Base-by-base conservation (phyloP, 164 flowering plant genomes). In the Cinnamomum micranthum region DNA sequence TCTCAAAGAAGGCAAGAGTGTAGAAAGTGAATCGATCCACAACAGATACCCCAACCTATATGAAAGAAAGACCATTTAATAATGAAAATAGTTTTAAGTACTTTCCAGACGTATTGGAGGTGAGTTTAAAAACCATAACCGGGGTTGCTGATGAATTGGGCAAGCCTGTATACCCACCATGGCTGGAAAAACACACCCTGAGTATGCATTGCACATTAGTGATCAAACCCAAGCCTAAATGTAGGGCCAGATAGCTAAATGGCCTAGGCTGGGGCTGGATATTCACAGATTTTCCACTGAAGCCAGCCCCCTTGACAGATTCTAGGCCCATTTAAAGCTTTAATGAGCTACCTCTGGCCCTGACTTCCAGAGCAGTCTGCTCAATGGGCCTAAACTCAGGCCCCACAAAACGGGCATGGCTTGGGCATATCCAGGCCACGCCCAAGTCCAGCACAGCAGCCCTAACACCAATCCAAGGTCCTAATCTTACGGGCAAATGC, bases 21-120 rank as follows among this genome's bases (percentile, higher is more conserved):
- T 94, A 94, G 77, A 80, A 96, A 64, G 99, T 96, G 75, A 96
- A 96, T 35, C 98, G 95, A 83, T 96, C 98, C 76, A 96, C 98
- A 72, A 96, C 98, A 74, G 97, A 94, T 10, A 96, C 97, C 75
- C 99, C 99, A 79, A 96, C 89, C 99, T 94, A 87, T 65, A 85
- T 23, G n/a, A 50, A 71, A 59, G 69, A 31, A 3, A 79, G 73
- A 6, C 71, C 71, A 68, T 68, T n/a, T 50, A 50, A 78, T 19
- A 51, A 64, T 6, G 41, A 71, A n/a, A 24, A 33, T 28, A 50
- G 33, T 17, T 13, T 13, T 60, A 31, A 70, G 10, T 19, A 22
- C 13, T 23, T n/a, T n/a, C 28, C 19, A 24, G 9, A 47, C n/a
- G 5, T 2, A 28, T 33, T 27, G 25, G 23, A 20, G 52, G 58